phyloP scores from a whole-genome alignment of 306 rosid genomes.

The Lablab purpureus region DNA sequence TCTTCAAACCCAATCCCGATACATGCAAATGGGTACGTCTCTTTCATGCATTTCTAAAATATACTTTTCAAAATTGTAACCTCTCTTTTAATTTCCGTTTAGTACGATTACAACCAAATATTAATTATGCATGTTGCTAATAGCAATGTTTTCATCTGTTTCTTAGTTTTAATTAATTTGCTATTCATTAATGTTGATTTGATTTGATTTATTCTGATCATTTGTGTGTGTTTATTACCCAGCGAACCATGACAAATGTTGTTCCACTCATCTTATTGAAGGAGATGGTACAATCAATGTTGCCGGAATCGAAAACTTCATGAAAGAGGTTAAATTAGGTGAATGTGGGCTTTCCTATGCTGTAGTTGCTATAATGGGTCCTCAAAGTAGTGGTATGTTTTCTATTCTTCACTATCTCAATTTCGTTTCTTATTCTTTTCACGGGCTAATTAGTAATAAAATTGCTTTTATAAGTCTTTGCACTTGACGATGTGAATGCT shows the following conservation, averaged over 20 bases:
- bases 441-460: background rate
- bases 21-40: slow-evolving; percentile 58
- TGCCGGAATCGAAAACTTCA: slow-evolving; percentile 69
- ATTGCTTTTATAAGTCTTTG: background rate
- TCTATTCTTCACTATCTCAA: slow-evolving; percentile 18
- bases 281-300: slow-evolving; percentile 86
- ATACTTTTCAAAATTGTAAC: background rate
- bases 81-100: background rate
- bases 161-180: slow-evolving; percentile 41
- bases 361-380: slow-evolving; percentile 91
- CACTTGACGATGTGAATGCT: slow-evolving; percentile 29
- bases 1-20: slow-evolving; percentile 29
- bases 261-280: slow-evolving; percentile 88
- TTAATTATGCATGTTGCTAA: background rate
- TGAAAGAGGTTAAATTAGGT: slow-evolving; percentile 69
- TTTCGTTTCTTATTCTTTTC: slow-evolving; percentile 27
- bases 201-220: slow-evolving; percentile 28
- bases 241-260: slow-evolving; percentile 56
- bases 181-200: slow-evolving; percentile 33
- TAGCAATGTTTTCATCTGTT: slow-evolving; percentile 37
- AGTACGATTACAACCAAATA: slow-evolving; percentile 9
- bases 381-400: slow-evolving; percentile 92
- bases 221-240: slow-evolving; percentile 45
- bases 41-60: slow-evolving; percentile 23
- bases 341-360: slow-evolving; percentile 96